Percentiles rank a stretch among this genome's conserved stretches.
Evolutionary conservation across 1,284 basidiomycete species (phyloP).

Genomic region (Marasmius sp.): DNA sequence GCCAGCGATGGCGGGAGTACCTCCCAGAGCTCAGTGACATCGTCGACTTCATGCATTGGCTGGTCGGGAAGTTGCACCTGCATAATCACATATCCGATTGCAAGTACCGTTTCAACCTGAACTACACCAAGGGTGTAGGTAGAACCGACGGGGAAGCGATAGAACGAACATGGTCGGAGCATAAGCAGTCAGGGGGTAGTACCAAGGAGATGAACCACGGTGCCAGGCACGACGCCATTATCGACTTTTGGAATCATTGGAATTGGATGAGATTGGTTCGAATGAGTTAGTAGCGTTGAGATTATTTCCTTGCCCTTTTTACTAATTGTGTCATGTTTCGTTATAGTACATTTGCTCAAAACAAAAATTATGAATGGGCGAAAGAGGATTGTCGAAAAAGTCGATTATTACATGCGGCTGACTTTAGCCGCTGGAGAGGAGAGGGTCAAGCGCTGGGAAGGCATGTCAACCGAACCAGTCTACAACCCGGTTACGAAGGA

Average conservation of each 20-base stretch:
- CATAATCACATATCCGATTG: neutral
- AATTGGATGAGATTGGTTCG: slow-evolving; percentile 24
- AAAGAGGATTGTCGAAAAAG: too few relatives aligned
- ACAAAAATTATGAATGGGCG: too few relatives aligned
- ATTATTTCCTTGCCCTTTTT: too few relatives aligned
- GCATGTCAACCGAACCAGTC: too few relatives aligned
- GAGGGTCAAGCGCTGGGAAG: too few relatives aligned
- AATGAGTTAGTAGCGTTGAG: slow-evolving; percentile 7
- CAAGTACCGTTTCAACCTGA: neutral
- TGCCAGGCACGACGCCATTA: slow-evolving; percentile 18
- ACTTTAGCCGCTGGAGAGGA: too few relatives aligned
- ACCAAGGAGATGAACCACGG: slow-evolving; percentile 24
- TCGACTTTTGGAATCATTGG: slow-evolving; percentile 22
- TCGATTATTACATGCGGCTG: too few relatives aligned
- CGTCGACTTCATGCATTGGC: neutral
- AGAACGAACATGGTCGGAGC: neutral
- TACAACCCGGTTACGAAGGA: too few relatives aligned
- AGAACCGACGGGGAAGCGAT: slow-evolving; percentile 3
- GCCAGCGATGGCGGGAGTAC: neutral
- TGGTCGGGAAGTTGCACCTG: slow-evolving; percentile 4
- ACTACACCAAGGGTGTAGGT: neutral
- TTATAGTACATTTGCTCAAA: too few relatives aligned
- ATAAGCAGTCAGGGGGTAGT: slow-evolving; percentile 10
- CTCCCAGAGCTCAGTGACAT: neutral
- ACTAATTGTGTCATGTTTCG: too few relatives aligned